These are phyloP conservation scores for Apophysomyces sp. DNA, from an alignment of 371 early-diverging fungal genomes.

Conservation along the genomic window DNA sequence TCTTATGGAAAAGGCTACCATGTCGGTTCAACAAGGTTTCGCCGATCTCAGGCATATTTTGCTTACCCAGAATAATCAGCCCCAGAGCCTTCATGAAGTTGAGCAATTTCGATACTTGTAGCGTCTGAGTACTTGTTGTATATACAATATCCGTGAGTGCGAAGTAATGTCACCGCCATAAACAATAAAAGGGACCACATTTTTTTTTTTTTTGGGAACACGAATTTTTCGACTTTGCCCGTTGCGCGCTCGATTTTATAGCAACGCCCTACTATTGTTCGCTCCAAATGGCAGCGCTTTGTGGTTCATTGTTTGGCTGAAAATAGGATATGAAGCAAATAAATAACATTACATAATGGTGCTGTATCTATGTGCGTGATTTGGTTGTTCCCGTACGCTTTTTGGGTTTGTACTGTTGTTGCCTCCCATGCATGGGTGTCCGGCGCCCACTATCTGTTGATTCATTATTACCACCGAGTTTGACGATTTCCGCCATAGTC, in stretches of 20 bases:
- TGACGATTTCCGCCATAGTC: conserved; percentile 13
- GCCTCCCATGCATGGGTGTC: conserved; percentile 1
- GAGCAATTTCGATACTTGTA: neutral
- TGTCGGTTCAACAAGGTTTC: neutral
- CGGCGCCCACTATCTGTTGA: neutral
- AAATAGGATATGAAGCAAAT: neutral
- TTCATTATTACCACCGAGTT: neutral
- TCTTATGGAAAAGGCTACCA: too few species aligned
- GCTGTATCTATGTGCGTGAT: neutral
- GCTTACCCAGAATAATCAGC: neutral
- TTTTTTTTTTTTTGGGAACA: neutral
- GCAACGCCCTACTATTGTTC: neutral
- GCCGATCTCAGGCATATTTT: neutral
- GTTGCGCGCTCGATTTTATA: neutral
- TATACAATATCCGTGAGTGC: neutral
- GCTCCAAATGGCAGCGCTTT: neutral
- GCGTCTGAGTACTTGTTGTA: neutral
- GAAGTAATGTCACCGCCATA: neutral
- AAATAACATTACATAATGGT: neutral
- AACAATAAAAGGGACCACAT: neutral
- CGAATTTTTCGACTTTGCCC: neutral
- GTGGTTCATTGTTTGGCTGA: neutral
- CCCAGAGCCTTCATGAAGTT: neutral
- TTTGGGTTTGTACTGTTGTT: neutral
- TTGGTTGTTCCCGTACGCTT: neutral